These are phyloP conservation scores for Nannochloropsis oceanica DNA, from an alignment of 108 stramenopile species.

Conservation along the genomic window DNA sequence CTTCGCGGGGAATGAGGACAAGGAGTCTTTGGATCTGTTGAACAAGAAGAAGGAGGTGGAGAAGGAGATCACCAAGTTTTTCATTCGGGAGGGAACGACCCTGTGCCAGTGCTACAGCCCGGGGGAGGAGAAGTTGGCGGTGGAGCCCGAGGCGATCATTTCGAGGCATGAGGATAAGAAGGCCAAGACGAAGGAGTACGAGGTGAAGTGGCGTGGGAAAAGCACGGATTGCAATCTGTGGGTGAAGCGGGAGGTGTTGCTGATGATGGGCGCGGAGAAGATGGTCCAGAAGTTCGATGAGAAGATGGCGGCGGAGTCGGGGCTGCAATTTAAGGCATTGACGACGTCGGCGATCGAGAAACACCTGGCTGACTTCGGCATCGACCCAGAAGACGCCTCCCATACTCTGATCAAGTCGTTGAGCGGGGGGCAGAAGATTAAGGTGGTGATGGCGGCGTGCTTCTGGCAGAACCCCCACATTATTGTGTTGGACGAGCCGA, in stretches of 20 bases:
- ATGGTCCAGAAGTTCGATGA: slow-evolving; percentile 17
- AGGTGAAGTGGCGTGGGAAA: slow-evolving; percentile 77
- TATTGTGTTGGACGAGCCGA: slow-evolving; percentile 91
- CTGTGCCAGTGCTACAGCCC: not conserved
- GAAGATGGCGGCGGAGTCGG: slow-evolving; percentile 55
- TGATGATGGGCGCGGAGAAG: slow-evolving; percentile 7
- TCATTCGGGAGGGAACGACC: not conserved
- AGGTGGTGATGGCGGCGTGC: slow-evolving; percentile 92
- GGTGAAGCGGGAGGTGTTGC: not conserved
- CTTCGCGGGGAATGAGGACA: slow-evolving; percentile 73
- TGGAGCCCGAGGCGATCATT: slow-evolving; percentile 3
- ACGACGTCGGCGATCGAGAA: slow-evolving; percentile 77
- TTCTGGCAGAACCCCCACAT: slow-evolving; percentile 96
- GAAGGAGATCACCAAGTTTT: slow-evolving; percentile 3
- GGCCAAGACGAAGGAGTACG: slow-evolving; percentile 49
- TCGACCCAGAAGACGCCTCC: slow-evolving; percentile 89
- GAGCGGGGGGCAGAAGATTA: slow-evolving; percentile 93
- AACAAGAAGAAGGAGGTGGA: slow-evolving; percentile 10
- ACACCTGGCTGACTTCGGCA: slow-evolving; percentile 86
- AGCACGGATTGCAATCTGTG: slow-evolving; percentile 57
- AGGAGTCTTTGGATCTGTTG: slow-evolving; percentile 35
- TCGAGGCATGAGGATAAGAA: slow-evolving; percentile 3
- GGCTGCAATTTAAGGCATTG: slow-evolving; percentile 64
- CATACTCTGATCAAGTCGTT: slow-evolving; percentile 90
- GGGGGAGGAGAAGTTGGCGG: slow-evolving; percentile 6